Evolutionary conservation across 2,329 filamentous ascomycete species (phyloP).

Genomic region (Zasmidium cellare): DNA sequence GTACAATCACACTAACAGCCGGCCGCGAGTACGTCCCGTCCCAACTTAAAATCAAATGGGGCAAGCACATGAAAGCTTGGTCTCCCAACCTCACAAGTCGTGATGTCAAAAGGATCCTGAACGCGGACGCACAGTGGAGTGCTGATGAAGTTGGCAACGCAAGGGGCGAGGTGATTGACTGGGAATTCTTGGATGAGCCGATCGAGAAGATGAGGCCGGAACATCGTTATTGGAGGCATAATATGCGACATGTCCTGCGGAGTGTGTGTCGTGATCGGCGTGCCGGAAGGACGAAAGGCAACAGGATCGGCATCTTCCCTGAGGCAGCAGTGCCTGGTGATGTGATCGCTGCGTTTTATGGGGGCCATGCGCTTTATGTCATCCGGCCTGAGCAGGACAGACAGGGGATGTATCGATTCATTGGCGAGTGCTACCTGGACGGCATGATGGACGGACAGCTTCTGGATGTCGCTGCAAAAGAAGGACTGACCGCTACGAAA

Average conservation of each 20-base stretch:
- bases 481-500: not conserved
- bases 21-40: not conserved
- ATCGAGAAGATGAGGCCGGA: not conserved
- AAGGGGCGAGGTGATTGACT: not conserved
- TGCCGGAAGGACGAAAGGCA: not conserved
- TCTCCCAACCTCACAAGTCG: not conserved
- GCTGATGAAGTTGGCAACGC: not conserved
- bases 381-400: not conserved
- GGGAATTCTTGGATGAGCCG: not conserved
- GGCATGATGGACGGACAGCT: slow-evolving; percentile 5
- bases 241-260: not conserved
- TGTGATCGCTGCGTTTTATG: not conserved
- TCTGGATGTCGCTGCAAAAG: not conserved
- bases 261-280: not conserved
- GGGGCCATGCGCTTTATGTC: slow-evolving; percentile 3
- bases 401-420: not conserved
- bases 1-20: not conserved
- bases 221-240: not conserved
- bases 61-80: not conserved
- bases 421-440: slow-evolving; percentile 8
- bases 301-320: not conserved
- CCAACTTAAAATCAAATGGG: not conserved
- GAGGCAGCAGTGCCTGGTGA: not conserved
- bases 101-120: not conserved
- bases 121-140: not conserved